phyloP scores from a whole-genome alignment of 306 rosid genomes.

The Mucuna pruriens region DNA sequence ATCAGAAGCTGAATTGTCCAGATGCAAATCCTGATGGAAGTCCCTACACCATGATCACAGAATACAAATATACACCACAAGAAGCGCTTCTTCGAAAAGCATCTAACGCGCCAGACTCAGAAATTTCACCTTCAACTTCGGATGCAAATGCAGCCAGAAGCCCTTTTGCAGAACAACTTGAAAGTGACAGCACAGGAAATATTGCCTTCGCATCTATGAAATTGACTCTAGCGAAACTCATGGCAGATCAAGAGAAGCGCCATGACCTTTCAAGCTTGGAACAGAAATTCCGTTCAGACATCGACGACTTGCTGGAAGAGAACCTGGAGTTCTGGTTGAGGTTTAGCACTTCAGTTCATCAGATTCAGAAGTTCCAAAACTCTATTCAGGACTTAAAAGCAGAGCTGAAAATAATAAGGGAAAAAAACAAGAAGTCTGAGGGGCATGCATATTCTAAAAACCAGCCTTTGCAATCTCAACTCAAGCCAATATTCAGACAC shows the following conservation, averaged over 20 bases:
- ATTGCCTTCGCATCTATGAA: conserved; percentile 8
- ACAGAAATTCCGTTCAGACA: conserved; percentile 69
- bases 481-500: conserved; percentile 78
- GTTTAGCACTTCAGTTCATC: conserved; percentile 83
- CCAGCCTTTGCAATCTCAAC: conserved; percentile 55
- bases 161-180: conserved; percentile 35
- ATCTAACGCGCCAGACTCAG: conserved; percentile 40
- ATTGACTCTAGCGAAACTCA: conserved; percentile 31
- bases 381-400: conserved; percentile 76
- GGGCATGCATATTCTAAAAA: conserved; percentile 49
- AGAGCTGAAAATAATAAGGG: conserved; percentile 53
- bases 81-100: conserved; percentile 46
- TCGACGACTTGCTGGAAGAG: conserved; percentile 71
- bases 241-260: conserved; percentile 39
- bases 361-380: conserved; percentile 84
- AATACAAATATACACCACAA: conserved; percentile 54
- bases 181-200: conserved; percentile 23
- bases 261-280: conserved; percentile 50
- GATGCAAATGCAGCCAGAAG: conserved; percentile 29
- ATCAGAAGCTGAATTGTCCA: conserved; percentile 44
- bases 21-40: conserved; percentile 52
- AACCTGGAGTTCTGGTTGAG: conserved; percentile 91
- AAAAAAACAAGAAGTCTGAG: conserved; percentile 49
- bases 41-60: conserved; percentile 51
- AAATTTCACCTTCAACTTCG: conserved; percentile 31